Evolutionary conservation across 805 yeast species (phyloP).

Genomic region (Grigorovia yakushimaensis): DNA sequence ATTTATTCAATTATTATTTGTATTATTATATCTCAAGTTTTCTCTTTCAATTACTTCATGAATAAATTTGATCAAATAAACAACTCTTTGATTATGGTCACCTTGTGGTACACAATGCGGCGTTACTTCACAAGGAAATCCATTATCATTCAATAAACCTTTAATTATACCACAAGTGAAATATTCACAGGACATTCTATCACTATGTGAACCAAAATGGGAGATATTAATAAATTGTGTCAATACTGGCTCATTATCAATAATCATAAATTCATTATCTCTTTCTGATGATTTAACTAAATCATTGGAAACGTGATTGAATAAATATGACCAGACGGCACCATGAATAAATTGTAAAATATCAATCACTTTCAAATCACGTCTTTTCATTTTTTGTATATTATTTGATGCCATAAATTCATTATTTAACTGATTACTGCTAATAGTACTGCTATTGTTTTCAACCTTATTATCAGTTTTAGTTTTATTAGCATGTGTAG

Average conservation of each 20-base stretch:
- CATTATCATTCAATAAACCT: slow-evolving; percentile 64
- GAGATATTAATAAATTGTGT: slow-evolving; percentile 63
- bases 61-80: slow-evolving; percentile 66
- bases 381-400: slow-evolving; percentile 21
- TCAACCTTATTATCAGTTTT: not conserved
- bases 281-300: slow-evolving; percentile 63
- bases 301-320: slow-evolving; percentile 69
- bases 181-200: slow-evolving; percentile 69
- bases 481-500: not conserved
- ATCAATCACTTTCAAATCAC: slow-evolving; percentile 60
- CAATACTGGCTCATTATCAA: slow-evolving; percentile 62
- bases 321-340: slow-evolving; percentile 61
- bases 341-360: slow-evolving; percentile 65
- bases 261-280: slow-evolving; percentile 67
- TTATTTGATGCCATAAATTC: slow-evolving; percentile 6
- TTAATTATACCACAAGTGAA: slow-evolving; percentile 82
- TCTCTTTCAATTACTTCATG: slow-evolving; percentile 48
- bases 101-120: slow-evolving; percentile 69
- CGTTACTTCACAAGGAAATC: slow-evolving; percentile 62
- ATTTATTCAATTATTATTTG: not conserved
- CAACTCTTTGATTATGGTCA: slow-evolving; percentile 52
- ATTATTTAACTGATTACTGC: slow-evolving; percentile 7
- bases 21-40: slow-evolving; percentile 28
- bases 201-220: slow-evolving; percentile 17
- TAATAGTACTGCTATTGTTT: not conserved